Evolutionary conservation across 352 stramenopile genomes (phyloP), one percentile per base, ranked within the genome.

Genomic region (Discostella stelligera): DNA sequence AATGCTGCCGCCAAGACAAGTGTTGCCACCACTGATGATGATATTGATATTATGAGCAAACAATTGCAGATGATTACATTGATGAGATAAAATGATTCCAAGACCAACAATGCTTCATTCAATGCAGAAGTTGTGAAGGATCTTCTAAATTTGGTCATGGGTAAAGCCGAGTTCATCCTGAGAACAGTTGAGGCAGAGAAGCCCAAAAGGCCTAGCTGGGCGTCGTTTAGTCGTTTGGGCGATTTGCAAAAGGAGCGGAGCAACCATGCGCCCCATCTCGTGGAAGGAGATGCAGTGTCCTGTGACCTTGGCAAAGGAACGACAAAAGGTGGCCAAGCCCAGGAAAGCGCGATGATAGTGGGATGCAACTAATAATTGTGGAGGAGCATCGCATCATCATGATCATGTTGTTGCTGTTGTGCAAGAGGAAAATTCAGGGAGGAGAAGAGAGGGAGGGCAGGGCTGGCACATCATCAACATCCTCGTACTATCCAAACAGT

Each of bases 261-360:
- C 60, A 49, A 25, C 66, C 13, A 89, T 92, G 84, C 71, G 71
- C 32, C 82, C 87, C 3, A 59, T 83, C 0, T 88, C 66, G 70
- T 92, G 83, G 84, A 92, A 92, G 60, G 80, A 90, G 72, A 92
- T 92, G 87, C 48, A 84, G 64, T 92, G 87, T 77, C 78, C 79
- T 0, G 50, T 74, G 20, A 90, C 76, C 0, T 55, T 67, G 5
- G 50, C 77, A 8, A 80, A 71, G 27, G 87, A 92, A 77, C 32
- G 56, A 11, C 67, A 84, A 64, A 92, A 92, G 63, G 83, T 80
- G 55, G 87, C 87, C 6, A 90, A 90, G 54, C 84, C 87, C 11
- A 71, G 54, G 44, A 44, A 14, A 44, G 1, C n/a, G n/a, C n/a
- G n/a, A n/a, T n/a, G 37, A 44, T 44, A 44, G 37, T 44, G 13